These are phyloP conservation scores for Neospora caninum DNA, from an alignment of 169 alveolate species.

Conservation along the genomic window DNA sequence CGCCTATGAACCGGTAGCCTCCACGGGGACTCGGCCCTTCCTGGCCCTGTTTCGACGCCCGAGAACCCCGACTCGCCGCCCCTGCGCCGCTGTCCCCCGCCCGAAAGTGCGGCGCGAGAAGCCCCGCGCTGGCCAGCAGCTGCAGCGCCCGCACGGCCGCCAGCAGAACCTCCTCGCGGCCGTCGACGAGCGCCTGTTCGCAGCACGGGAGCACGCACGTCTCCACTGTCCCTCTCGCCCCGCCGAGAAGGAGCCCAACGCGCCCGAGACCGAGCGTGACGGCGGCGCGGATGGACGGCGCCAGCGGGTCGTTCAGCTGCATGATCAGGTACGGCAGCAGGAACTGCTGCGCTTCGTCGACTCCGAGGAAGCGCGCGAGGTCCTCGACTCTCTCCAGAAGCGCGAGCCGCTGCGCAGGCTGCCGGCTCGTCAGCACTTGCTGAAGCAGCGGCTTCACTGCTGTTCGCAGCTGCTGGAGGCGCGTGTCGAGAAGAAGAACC, in stretches of 20 bases:
- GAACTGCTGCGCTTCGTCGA: constrained; percentile 52
- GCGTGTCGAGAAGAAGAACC: not conserved
- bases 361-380: constrained; percentile 57
- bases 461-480: constrained; percentile 24
- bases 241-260: constrained; percentile 31
- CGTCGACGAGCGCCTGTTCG: constrained; percentile 66
- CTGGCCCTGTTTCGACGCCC: not conserved
- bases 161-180: constrained; percentile 49
- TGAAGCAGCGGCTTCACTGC: constrained; percentile 61
- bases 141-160: constrained; percentile 62
- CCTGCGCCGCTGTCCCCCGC: not conserved
- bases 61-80: not conserved
- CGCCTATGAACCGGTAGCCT: not conserved
- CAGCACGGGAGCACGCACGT: constrained; percentile 64
- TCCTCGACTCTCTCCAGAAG: constrained; percentile 43
- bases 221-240: constrained; percentile 38
- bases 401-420: constrained; percentile 47
- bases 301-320: constrained; percentile 59
- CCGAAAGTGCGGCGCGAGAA: not conserved
- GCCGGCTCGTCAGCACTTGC: constrained; percentile 8
- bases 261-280: constrained; percentile 40
- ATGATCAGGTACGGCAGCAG: constrained; percentile 62
- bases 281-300: constrained; percentile 58
- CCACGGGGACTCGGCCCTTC: not conserved
- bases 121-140: constrained; percentile 37